Percentiles rank a stretch among this genome's conserved stretches.
These are phyloP conservation scores for Basidiobolus meristosporus DNA, from an alignment of 371 early-diverging fungal species.

Conservation along the genomic window DNA sequence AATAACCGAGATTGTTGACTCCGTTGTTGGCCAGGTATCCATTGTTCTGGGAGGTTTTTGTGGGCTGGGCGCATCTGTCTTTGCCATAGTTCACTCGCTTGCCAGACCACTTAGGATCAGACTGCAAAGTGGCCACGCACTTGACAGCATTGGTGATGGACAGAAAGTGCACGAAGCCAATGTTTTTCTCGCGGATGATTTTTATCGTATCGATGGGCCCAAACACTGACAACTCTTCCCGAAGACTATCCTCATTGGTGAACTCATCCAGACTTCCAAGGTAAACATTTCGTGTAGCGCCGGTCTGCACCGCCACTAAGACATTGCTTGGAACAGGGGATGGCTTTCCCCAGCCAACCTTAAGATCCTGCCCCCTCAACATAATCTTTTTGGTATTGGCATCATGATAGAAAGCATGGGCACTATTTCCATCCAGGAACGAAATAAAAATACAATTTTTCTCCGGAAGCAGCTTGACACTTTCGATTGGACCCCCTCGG, in stretches of 20 bases:
- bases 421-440: slow-evolving; percentile 47
- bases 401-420: slow-evolving; percentile 28
- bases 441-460: slow-evolving; percentile 64
- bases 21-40: no score
- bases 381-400: neutral
- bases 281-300: slow-evolving; percentile 61
- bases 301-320: slow-evolving; percentile 30
- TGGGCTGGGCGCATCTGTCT: slow-evolving; percentile 55
- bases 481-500: slow-evolving; percentile 55
- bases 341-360: slow-evolving; percentile 64
- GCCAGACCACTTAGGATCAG: slow-evolving; percentile 25
- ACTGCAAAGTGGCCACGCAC: slow-evolving; percentile 33
- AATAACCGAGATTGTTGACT: no score
- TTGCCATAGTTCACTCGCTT: slow-evolving; percentile 52
- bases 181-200: slow-evolving; percentile 41
- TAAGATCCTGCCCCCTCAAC: slow-evolving; percentile 23
- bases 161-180: slow-evolving; percentile 69
- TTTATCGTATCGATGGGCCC: slow-evolving; percentile 56
- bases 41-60: no score
- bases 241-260: slow-evolving; percentile 23
- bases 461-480: slow-evolving; percentile 46
- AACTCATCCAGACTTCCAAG: slow-evolving; percentile 41
- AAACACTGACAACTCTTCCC: slow-evolving; percentile 31
- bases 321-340: slow-evolving; percentile 23
- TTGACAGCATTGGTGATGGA: slow-evolving; percentile 44